Conservation (phyloP, 352 stramenopile species). For the Phytophthora crassamura region DNA sequence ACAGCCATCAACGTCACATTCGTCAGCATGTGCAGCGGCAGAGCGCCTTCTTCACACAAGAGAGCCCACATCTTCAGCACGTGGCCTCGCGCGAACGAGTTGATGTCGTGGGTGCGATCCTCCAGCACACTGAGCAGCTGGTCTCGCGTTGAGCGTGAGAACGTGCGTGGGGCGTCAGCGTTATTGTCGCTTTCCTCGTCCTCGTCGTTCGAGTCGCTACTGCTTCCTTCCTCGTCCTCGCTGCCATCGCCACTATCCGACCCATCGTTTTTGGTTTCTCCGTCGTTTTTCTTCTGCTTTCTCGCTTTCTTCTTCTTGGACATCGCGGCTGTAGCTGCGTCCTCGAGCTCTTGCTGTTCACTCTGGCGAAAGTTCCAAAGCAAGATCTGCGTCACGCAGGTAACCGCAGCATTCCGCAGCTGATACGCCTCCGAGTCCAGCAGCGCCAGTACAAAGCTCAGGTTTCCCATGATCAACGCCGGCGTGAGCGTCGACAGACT, state of each 20-base stretch:
- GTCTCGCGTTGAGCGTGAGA: conserved; percentile 72
- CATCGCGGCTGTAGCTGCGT: conserved; percentile 1
- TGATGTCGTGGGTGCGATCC: conserved; percentile 92
- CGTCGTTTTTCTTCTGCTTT: conserved; percentile 29
- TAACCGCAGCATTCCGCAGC: conserved; percentile 74
- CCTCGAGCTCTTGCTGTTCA: conserved; percentile 33
- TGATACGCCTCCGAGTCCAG: conserved; percentile 83
- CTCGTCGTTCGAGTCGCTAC: conserved; percentile 33
- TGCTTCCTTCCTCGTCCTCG: conserved; percentile 35
- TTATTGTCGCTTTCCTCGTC: conserved; percentile 28
- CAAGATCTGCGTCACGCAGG: conserved; percentile 79
- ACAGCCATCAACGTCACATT: conserved; percentile 82
- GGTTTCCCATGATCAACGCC: conserved; percentile 74
- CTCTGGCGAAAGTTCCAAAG: conserved; percentile 78
- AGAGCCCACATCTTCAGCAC: conserved; percentile 92
- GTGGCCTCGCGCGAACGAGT: conserved; percentile 92
- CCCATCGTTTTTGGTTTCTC: conserved; percentile 26
- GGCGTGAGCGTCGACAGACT: conserved; percentile 68
- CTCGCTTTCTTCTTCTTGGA: conserved; percentile 21
- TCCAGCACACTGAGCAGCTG: conserved; percentile 90
- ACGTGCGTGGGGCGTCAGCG: conserved; percentile 35
- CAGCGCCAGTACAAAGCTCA: conserved; percentile 79
- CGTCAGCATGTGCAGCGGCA: conserved; percentile 90
- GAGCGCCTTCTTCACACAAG: conserved; percentile 82
- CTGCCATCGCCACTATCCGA: conserved; percentile 35